A percentile compares a stretch with the other conserved stretches of the same genome.
Evolutionary conservation across 2,329 filamentous ascomycete species (phyloP).

Genomic region (Dendrostoma leiphaemia): DNA sequence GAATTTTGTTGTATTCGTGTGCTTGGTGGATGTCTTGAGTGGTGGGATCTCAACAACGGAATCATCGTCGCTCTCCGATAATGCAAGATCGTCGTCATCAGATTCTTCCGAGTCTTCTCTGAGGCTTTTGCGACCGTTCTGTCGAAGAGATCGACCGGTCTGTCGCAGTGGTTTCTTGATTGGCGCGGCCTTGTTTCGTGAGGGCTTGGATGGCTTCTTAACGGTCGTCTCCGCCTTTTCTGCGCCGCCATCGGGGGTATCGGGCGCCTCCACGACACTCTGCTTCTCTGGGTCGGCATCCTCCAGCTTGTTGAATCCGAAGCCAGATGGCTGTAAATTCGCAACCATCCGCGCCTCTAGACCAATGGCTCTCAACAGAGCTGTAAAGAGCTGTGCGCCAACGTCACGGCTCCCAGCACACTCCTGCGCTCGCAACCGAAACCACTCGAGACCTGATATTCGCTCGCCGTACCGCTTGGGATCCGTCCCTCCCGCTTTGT

Average conservation of each 20-base stretch:
- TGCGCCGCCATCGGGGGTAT: constrained; percentile 4
- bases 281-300: constrained; percentile 60
- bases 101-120: constrained; percentile 37
- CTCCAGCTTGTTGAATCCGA: constrained; percentile 86
- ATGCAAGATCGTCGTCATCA: constrained; percentile 42
- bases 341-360: constrained; percentile 81
- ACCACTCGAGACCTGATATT: constrained; percentile 63
- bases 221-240: constrained; percentile 18
- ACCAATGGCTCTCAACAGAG: constrained; percentile 74
- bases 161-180: constrained; percentile 3
- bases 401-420: constrained; percentile 84
- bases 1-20: constrained; percentile 43
- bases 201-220: constrained; percentile 20
- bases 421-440: constrained; percentile 64
- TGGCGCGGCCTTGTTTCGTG: neutral
- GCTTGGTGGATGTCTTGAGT: constrained; percentile 27
- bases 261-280: constrained; percentile 19
- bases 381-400: constrained; percentile 86
- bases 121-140: constrained; percentile 15
- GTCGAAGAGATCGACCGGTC: constrained; percentile 1
- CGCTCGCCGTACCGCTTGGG: constrained; percentile 71
- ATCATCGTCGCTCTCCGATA: constrained; percentile 54
- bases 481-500: constrained; percentile 61
- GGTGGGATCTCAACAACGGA: constrained; percentile 57
- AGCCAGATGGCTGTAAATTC: constrained; percentile 82